These are phyloP conservation scores for Chlorella variabilis DNA, from an alignment of 163 green algal genomes.

Conservation along the genomic window DNA sequence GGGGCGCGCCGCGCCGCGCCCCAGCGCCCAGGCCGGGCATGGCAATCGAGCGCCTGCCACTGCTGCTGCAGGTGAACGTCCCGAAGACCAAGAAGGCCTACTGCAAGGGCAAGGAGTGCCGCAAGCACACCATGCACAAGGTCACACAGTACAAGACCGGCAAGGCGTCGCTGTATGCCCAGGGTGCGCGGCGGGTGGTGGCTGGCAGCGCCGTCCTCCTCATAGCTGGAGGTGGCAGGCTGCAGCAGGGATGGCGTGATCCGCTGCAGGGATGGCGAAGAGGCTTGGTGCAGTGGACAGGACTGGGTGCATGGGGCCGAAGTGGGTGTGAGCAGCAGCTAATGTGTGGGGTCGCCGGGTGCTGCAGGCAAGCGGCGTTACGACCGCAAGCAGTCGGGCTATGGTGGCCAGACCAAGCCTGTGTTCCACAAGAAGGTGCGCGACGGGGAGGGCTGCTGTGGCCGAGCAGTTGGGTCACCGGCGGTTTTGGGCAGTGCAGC, in stretches of 20 bases:
- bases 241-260: no score
- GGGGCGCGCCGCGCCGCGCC: no score
- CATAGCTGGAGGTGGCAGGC: no score
- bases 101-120: conserved; percentile 97
- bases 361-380: conserved; percentile 99
- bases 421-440: conserved; percentile 99
- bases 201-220: background rate
- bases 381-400: conserved; percentile 99
- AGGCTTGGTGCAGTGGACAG: no score
- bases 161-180: conserved; percentile 98
- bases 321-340: background rate
- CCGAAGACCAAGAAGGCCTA: conserved; percentile 99
- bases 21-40: no score
- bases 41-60: no score
- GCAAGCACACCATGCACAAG: conserved; percentile 99
- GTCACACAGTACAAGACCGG: conserved; percentile 99
- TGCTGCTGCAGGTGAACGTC: conserved; percentile 95
- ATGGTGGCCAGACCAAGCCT: conserved; percentile 99
- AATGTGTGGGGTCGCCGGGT: background rate
- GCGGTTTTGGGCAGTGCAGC: no score
- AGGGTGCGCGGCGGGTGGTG: conserved; percentile 73
- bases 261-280: no score
- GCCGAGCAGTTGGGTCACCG: no score
- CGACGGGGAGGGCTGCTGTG: background rate
- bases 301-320: no score